Percentiles rank a stretch among this genome's conserved stretches.
Evolutionary conservation across 345 rosid genomes (phyloP).

Genomic region (Noccaea bulbosa): DNA sequence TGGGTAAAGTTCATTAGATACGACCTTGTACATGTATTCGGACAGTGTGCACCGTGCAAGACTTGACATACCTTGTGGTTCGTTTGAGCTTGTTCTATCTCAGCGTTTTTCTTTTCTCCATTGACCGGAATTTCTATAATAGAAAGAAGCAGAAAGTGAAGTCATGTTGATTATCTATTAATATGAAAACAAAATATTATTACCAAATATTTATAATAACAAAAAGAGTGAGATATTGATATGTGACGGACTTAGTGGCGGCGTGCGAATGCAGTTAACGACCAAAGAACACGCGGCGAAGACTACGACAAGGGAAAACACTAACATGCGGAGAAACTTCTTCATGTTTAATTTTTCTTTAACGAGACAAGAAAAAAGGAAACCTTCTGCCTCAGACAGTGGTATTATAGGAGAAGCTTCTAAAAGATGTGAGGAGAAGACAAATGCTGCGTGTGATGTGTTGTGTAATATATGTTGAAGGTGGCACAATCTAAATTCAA

Average conservation of each 20-base stretch:
- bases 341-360: constrained; percentile 4
- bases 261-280: constrained; percentile 44
- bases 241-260: constrained; percentile 47
- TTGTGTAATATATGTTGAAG: neutral
- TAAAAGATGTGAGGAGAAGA: constrained; percentile 15
- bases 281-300: constrained; percentile 43
- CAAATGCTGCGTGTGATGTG: neutral
- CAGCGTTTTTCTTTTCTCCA: constrained; percentile 21
- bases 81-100: constrained; percentile 30
- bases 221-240: constrained; percentile 19
- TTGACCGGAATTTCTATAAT: constrained; percentile 31
- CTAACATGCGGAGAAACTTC: constrained; percentile 23
- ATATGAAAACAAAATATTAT: constrained; percentile 1
- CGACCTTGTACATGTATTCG: too few relatives aligned
- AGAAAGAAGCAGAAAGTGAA: neutral
- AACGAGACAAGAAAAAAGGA: neutral
- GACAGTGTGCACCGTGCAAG: neutral
- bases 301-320: constrained; percentile 25
- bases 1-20: too few relatives aligned
- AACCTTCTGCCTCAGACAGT: neutral
- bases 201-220: neutral
- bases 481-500: constrained; percentile 18
- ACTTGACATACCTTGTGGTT: constrained; percentile 27
- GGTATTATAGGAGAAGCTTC: constrained; percentile 18
- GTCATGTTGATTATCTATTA: constrained; percentile 1